Evolutionary conservation across 805 yeast genomes (phyloP).

Genomic region (Limtongia smithiae): DNA sequence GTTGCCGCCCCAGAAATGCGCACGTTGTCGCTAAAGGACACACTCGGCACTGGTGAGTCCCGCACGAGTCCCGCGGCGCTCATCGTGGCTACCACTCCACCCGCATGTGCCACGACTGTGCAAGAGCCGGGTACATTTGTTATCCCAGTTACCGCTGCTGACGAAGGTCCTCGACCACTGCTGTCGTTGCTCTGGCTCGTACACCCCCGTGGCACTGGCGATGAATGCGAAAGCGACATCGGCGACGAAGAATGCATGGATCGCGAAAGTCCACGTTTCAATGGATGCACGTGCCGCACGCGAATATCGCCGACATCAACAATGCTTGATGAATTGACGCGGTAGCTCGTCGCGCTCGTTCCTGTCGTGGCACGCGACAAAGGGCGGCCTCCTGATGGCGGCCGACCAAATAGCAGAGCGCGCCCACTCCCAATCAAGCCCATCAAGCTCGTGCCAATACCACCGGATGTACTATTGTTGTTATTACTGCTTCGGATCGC

Average conservation of each 20-base stretch:
- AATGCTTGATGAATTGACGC: constrained; percentile 14
- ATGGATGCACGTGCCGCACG: constrained; percentile 21
- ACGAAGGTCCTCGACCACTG: too few species aligned
- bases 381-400: too few species aligned
- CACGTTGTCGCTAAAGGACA: constrained; percentile 18
- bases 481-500: neutral
- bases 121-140: too few species aligned
- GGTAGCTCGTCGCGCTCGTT: constrained; percentile 25
- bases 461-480: too few species aligned
- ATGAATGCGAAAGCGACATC: constrained; percentile 1
- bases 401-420: constrained; percentile 15
- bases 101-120: too few species aligned
- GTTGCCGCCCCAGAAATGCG: constrained; percentile 9
- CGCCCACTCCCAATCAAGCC: constrained; percentile 10
- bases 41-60: constrained; percentile 23
- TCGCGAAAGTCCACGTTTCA: constrained; percentile 24
- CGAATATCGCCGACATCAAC: constrained; percentile 12
- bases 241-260: constrained; percentile 24
- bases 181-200: neutral
- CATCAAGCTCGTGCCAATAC: constrained; percentile 6
- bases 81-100: too few species aligned
- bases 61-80: too few species aligned
- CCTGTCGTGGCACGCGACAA: constrained; percentile 24
- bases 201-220: constrained; percentile 4
- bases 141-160: too few species aligned